Conservation (phyloP, 495 filamentous ascomycete genomes). For the Jackrogersella multiformis region DNA sequence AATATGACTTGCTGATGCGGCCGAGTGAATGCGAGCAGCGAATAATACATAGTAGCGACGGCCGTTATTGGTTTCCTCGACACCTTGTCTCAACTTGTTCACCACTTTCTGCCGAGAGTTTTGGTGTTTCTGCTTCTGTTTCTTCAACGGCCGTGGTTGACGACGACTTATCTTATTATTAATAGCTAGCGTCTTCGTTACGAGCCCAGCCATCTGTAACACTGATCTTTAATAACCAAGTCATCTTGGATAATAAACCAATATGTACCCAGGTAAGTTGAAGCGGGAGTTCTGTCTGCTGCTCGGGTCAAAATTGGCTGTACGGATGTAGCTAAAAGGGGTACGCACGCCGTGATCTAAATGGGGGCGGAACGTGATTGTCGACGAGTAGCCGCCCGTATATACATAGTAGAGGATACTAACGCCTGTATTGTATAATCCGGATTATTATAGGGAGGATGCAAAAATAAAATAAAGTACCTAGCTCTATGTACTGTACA, state of each 20-base stretch:
- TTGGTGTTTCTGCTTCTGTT: background rate
- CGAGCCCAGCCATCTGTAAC: constrained; percentile 16
- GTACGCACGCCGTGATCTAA: constrained; percentile 28
- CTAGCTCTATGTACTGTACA: background rate
- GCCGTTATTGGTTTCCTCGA: constrained; percentile 20
- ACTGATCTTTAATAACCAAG: constrained; percentile 1
- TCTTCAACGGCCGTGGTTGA: constrained; percentile 16
- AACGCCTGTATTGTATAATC: constrained; percentile 10
- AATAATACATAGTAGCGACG: background rate
- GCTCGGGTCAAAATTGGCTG: constrained; percentile 24
- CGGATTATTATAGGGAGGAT: constrained; percentile 21
- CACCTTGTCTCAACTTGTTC: constrained; percentile 10
- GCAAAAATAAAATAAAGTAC: constrained; percentile 25
- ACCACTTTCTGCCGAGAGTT: background rate
- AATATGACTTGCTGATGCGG: constrained; percentile 33
- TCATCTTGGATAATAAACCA: constrained; percentile 1
- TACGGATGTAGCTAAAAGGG: constrained; percentile 39
- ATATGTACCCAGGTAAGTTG: no score
- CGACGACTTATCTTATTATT: constrained; percentile 8
- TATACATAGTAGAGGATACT: background rate
- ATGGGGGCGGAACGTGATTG: constrained; percentile 36
- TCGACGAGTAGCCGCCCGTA: constrained; percentile 34
- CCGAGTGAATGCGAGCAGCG: constrained; percentile 8
- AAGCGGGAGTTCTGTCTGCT: constrained; percentile 16
- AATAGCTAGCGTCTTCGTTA: constrained; percentile 9